These are phyloP conservation scores for Ganoderma resinaceum DNA, from an alignment of 1,284 basidiomycete species.

Conservation along the genomic window DNA sequence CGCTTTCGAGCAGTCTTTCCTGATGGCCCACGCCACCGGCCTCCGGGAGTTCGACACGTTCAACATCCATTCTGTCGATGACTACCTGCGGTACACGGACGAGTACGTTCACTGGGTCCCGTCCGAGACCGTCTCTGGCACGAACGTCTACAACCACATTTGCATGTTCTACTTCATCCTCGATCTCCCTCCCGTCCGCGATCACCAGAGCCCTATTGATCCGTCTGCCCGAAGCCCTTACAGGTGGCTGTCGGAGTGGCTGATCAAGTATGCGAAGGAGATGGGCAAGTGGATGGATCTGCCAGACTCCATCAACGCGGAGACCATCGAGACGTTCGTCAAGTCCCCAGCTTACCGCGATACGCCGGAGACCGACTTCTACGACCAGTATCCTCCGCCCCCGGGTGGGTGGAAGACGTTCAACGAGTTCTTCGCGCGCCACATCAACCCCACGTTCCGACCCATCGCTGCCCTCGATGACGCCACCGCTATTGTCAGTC, in stretches of 20 bases:
- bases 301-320: slow-evolving; percentile 25
- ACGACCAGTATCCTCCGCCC: slow-evolving; percentile 30
- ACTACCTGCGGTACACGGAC: slow-evolving; percentile 26
- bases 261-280: slow-evolving; percentile 30
- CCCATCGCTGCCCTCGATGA: slow-evolving; percentile 24
- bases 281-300: slow-evolving; percentile 31
- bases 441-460: slow-evolving; percentile 23
- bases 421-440: slow-evolving; percentile 34
- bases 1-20: slow-evolving; percentile 23
- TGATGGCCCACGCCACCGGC: slow-evolving; percentile 17
- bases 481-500: slow-evolving; percentile 26
- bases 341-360: slow-evolving; percentile 22
- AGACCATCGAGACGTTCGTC: slow-evolving; percentile 25
- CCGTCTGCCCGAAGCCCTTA: slow-evolving; percentile 22
- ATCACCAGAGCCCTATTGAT: slow-evolving; percentile 25
- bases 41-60: slow-evolving; percentile 24
- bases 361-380: slow-evolving; percentile 11
- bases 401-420: slow-evolving; percentile 31
- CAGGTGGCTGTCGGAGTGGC: slow-evolving; percentile 30
- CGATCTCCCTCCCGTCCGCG: slow-evolving; percentile 22
- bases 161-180: slow-evolving; percentile 34
- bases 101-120: slow-evolving; percentile 29
- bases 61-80: slow-evolving; percentile 27
- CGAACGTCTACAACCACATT: slow-evolving; percentile 26
- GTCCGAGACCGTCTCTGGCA: slow-evolving; percentile 23